These are phyloP conservation scores for Dioszegia crocea DNA, from an alignment of 768 basidiomycete species.

Conservation along the genomic window DNA sequence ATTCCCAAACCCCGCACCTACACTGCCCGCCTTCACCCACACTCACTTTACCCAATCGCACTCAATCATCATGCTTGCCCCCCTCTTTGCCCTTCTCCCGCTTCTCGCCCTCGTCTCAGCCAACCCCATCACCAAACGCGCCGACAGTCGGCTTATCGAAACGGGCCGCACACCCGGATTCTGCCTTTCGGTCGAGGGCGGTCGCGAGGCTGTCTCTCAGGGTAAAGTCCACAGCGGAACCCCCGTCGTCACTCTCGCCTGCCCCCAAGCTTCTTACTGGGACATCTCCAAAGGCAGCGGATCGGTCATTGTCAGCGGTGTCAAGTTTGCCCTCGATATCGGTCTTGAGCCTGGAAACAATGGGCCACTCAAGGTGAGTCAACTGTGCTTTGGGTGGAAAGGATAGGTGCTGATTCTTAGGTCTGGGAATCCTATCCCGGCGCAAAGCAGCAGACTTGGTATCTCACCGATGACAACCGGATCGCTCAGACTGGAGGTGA, in stretches of 20 bases:
- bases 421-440: constrained; percentile 13
- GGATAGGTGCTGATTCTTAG: background rate
- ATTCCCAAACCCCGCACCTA: background rate
- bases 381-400: background rate
- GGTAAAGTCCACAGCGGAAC: constrained; percentile 8
- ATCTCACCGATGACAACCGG: too few species aligned
- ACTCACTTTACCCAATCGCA: too few species aligned
- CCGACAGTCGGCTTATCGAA: constrained; percentile 4
- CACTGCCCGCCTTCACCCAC: background rate
- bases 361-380: background rate
- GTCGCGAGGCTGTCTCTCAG: background rate
- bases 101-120: constrained; percentile 3
- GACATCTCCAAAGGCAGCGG: constrained; percentile 16
- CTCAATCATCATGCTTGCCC: background rate
- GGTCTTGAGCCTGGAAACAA: background rate
- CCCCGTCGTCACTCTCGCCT: constrained; percentile 3
- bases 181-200: constrained; percentile 4
- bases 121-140: constrained; percentile 9
- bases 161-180: constrained; percentile 4
- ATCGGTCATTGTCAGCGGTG: constrained; percentile 15
- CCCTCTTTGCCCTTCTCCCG: background rate
- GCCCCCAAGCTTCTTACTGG: constrained; percentile 4
- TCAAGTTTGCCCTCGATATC: constrained; percentile 17
- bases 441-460: constrained; percentile 28
- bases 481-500: constrained; percentile 47